Base-by-base conservation (phyloP, 2,329 filamentous ascomycete genomes). In the Microascus cirrosus region DNA sequence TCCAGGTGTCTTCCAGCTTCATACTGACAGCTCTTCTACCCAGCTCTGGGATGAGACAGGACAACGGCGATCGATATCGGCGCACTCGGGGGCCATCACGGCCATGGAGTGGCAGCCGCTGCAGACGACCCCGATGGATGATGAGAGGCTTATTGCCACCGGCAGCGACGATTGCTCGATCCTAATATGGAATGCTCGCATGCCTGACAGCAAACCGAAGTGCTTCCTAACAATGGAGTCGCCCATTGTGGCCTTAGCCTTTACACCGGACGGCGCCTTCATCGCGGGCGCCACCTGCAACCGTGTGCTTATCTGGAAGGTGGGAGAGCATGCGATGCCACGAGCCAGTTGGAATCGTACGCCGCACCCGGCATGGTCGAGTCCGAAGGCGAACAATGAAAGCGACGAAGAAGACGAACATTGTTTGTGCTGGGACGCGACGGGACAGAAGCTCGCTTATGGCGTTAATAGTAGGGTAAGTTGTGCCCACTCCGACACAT, bases 111-210 rank as follows among this genome's bases (percentile, higher is more conserved):
- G 83, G 82, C 83, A 86, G 63, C 83, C 83, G 12, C 62, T 80
- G 20, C 57, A 58, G 20, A 55, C 54, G 24, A 63, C 66, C 2
- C 61, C 65, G 6, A 63, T 58, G n/a, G 71, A 76, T 7, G 77
- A 77, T 55, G 81, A 84, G 61, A 74, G 83, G 25, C 70, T 86
- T 3, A 75, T 85, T 58, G 83, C 83, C 8, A 82, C 82, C 1
- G 82, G 81, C 25, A 79, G 80, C 2, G 82, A 85, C 60, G 83
- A 86, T 62, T 81, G 81, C 25, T 79, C 79, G 12, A 83, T 86
- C 54, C 72, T 78, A 53, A 79, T 86, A 28, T 86, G 82, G 80
- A 84, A 86, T 62, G 81, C 78, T 2, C 74, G 78, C 54, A 74
- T 73, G 42, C 68, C 76, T 1, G 80, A 83, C 57, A 76, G 73